Evolutionary conservation across 768 basidiomycete species (phyloP).

Genomic region (Pisolithus orientalis): DNA sequence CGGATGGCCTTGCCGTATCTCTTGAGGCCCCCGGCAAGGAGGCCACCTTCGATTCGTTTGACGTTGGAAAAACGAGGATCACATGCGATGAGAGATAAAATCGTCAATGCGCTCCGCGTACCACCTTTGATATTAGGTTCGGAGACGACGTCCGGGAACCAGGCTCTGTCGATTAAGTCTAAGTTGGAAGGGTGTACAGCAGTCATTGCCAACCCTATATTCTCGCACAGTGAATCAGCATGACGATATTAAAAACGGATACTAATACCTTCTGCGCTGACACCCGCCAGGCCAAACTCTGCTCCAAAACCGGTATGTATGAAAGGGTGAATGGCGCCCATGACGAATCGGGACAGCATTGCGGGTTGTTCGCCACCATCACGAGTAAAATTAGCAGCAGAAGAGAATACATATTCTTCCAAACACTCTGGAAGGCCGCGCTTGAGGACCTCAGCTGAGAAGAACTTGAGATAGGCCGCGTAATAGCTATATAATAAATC

Average conservation of each 20-base stretch:
- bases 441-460: constrained; percentile 31
- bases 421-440: constrained; percentile 36
- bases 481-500: constrained; percentile 40
- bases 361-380: constrained; percentile 35
- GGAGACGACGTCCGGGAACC: constrained; percentile 18
- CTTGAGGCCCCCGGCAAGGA: constrained; percentile 22
- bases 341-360: constrained; percentile 53
- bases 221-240: constrained; percentile 10
- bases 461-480: constrained; percentile 47
- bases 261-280: constrained; percentile 53
- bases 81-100: constrained; percentile 47
- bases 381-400: constrained; percentile 20
- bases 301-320: constrained; percentile 60
- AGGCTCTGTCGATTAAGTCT: constrained; percentile 13
- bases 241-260: constrained; percentile 25
- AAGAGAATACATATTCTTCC: constrained; percentile 51
- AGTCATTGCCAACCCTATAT: constrained; percentile 49
- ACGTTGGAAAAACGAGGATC: constrained; percentile 35
- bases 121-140: constrained; percentile 3
- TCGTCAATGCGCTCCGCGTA: constrained; percentile 35
- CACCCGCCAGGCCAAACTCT: constrained; percentile 55
- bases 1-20: constrained; percentile 34
- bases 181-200: constrained; percentile 25
- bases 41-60: constrained; percentile 14
- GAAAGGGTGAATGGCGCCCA: constrained; percentile 56